These are phyloP conservation scores for Neurospora sp. DNA, from an alignment of 2,329 filamentous ascomycete species.

Conservation along the genomic window DNA sequence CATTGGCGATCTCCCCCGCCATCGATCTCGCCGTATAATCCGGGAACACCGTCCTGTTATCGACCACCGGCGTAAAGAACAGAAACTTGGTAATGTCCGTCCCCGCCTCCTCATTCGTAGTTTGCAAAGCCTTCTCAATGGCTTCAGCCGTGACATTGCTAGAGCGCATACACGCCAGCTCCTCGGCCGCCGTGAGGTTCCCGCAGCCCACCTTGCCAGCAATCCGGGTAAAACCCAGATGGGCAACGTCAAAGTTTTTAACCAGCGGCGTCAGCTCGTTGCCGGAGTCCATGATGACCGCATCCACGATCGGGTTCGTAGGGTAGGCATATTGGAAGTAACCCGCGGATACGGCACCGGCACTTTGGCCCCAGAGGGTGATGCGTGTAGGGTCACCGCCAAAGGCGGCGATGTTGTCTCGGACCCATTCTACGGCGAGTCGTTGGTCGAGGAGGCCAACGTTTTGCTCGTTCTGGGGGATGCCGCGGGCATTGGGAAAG, in stretches of 20 bases:
- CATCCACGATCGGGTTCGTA: slow-evolving; percentile 30
- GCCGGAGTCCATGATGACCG: slow-evolving; percentile 29
- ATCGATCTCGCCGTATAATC: slow-evolving; percentile 23
- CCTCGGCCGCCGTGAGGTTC: slow-evolving; percentile 22
- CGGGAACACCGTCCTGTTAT: slow-evolving; percentile 23
- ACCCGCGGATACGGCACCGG: slow-evolving; percentile 30
- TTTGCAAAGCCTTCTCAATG: slow-evolving; percentile 23
- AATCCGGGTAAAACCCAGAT: slow-evolving; percentile 30
- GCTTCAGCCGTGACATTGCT: slow-evolving; percentile 19
- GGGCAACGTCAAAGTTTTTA: slow-evolving; percentile 18
- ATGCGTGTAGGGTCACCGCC: slow-evolving; percentile 38
- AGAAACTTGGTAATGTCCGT: slow-evolving; percentile 8
- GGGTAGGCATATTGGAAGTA: slow-evolving; percentile 32
- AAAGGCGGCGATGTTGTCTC: slow-evolving; percentile 39
- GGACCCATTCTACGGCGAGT: slow-evolving; percentile 40
- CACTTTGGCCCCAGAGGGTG: slow-evolving; percentile 37
- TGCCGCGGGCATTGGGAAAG: slow-evolving; percentile 21
- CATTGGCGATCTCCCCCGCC: slow-evolving; percentile 17
- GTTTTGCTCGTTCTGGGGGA: slow-evolving; percentile 26
- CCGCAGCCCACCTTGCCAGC: slow-evolving; percentile 28
- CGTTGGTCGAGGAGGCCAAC: slow-evolving; percentile 45
- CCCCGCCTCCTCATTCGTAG: slow-evolving; percentile 16
- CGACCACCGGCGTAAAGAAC: slow-evolving; percentile 23
- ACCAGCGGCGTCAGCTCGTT: slow-evolving; percentile 25
- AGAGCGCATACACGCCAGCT: slow-evolving; percentile 29